Base-by-base conservation (phyloP, 23 red algal genomes). In the Gracilaria domingensis region DNA sequence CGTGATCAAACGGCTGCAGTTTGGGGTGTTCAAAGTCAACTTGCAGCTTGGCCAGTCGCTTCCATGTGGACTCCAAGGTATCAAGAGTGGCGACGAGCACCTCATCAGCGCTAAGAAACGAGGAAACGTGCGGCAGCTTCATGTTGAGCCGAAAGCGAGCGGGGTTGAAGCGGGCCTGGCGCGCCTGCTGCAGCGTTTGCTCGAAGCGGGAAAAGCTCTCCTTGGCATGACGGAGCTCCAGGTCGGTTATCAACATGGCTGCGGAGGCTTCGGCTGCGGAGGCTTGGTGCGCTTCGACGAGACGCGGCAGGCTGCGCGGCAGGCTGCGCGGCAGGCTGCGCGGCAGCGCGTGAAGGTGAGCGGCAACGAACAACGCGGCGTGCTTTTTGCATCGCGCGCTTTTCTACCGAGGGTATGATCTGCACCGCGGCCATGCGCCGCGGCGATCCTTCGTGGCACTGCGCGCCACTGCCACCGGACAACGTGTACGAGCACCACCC, bases 1-100 rank as follows among this genome's bases (percentile, higher is more conserved):
- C 72, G 50, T 77, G 42, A 25, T 77, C 72, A 51, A 77, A 77
- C n/a, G 72, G 39, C 50, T 77, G 72, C 3, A 49, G 40, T 37
- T 77, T 30, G 39, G 72, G 45, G 2, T 45, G 4, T 20, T 77
- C 23, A 77, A 77, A 29, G 34, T 49, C 21, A 5, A 77, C 34
- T 30, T 50, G 40, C 12, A 77, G 9, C 72, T 30, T 45, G 40
- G 72, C 38, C 42, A 77, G n/a, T 49, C 39, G 72, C 34, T 25
- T 77, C 72, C 72, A 77, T 1, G 20, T 51, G 39, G 20, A 16
- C 23, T 77, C 21, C 23, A 30, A 20, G 1, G 50, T 77, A 30
- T 77, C 72, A 4, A 77, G 45, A 8, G 72, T 77, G 8, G 72
- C 72, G 20, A 77, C 38, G 20, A 77, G 39, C 2, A 51, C 12